phyloP scores from a whole-genome alignment of 208 protist genomes.

The Porcisia deanei region DNA sequence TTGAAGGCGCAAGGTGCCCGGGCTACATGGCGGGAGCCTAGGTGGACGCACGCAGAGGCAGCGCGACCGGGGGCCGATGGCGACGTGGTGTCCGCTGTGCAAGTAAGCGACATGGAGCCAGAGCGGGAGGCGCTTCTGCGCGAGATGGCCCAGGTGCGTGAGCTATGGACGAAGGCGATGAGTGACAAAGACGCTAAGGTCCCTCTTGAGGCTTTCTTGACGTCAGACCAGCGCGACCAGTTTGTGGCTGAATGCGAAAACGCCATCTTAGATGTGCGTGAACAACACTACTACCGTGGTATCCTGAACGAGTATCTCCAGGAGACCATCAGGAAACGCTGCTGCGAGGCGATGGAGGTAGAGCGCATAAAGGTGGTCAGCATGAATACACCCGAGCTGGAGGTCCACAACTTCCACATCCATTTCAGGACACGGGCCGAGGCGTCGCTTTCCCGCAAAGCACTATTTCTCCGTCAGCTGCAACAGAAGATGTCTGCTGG shows the following conservation, averaged over 20 bases:
- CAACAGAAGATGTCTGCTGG: constrained; percentile 38
- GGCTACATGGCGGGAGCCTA: constrained; percentile 44
- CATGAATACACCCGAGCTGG: constrained; percentile 38
- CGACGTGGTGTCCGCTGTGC: neutral
- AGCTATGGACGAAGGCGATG: constrained; percentile 50
- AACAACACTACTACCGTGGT: constrained; percentile 68
- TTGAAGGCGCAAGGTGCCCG: constrained; percentile 7
- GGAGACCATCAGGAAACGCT: constrained; percentile 59
- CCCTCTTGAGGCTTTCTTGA: constrained; percentile 66
- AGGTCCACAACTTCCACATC: constrained; percentile 88
- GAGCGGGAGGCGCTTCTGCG: constrained; percentile 5
- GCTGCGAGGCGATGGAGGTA: constrained; percentile 88
- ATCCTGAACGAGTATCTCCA: constrained; percentile 82
- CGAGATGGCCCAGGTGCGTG: constrained; percentile 38
- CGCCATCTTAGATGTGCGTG: constrained; percentile 57
- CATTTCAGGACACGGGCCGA: constrained; percentile 34
- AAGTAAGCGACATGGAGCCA: constrained; percentile 2
- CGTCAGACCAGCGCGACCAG: constrained; percentile 50
- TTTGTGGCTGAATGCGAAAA: constrained; percentile 65
- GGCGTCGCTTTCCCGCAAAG: constrained; percentile 60
- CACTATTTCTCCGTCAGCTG: constrained; percentile 74
- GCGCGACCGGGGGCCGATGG: neutral
- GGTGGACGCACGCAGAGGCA: constrained; percentile 24
- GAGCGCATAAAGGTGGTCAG: constrained; percentile 57
- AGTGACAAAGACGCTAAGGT: constrained; percentile 45